A percentile compares a stretch with the other conserved stretches of the same genome.
phyloP scores from a whole-genome alignment of 2,329 filamentous ascomycete species.

The Microcyclospora pomicola region DNA sequence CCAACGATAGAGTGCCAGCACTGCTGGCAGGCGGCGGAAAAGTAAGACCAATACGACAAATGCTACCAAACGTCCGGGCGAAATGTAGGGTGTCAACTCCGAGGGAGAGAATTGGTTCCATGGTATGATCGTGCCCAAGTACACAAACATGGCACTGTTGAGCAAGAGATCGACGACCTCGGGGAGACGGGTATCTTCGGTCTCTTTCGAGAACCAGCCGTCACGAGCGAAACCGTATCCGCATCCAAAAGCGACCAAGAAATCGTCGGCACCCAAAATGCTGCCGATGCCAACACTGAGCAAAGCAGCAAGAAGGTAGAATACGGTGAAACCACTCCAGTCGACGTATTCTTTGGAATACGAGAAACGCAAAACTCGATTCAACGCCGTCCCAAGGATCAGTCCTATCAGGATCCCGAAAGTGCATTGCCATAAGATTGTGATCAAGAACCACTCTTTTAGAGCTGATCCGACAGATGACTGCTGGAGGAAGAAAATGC shows the following conservation, averaged over 20 bases:
- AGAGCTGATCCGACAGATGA: constrained; percentile 26
- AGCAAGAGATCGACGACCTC: constrained; percentile 42
- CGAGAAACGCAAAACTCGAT: constrained; percentile 35
- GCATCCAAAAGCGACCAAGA: constrained; percentile 43
- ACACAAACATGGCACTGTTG: constrained; percentile 43
- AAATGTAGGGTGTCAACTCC: constrained; percentile 28
- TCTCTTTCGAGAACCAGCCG: constrained; percentile 39
- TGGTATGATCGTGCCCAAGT: constrained; percentile 42
- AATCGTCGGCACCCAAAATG: constrained; percentile 41
- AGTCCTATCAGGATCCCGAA: constrained; percentile 36
- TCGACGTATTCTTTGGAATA: constrained; percentile 34
- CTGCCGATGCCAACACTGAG: constrained; percentile 39
- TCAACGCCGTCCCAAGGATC: constrained; percentile 34
- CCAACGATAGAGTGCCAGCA: constrained; percentile 34
- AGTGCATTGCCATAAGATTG: constrained; percentile 41
- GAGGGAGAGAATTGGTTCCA: constrained; percentile 31
- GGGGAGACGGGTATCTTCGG: constrained; percentile 32
- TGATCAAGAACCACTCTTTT: constrained; percentile 40
- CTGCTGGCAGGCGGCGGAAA: constrained; percentile 39
- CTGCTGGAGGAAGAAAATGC: constrained; percentile 32
- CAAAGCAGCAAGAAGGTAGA: constrained; percentile 42
- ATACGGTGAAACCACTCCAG: constrained; percentile 37
- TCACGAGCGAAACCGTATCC: constrained; percentile 41
- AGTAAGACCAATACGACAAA: constrained; percentile 37
- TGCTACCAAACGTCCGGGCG: constrained; percentile 29